Base-by-base conservation (phyloP, 257 asterid genomes). In the Gentiana dahurica region DNA sequence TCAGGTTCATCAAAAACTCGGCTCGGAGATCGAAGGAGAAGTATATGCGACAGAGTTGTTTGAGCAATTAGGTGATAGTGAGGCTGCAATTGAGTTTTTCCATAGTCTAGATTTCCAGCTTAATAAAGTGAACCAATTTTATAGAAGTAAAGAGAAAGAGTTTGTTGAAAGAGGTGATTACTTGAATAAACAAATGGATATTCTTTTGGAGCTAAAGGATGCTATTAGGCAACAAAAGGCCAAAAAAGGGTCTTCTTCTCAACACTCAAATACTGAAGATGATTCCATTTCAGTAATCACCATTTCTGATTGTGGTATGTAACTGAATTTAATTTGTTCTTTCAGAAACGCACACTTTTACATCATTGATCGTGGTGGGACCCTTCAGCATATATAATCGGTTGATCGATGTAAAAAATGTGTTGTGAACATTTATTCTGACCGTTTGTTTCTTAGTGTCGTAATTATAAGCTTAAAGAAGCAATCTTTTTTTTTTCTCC, bases 111-210 rank as follows among this genome's bases (percentile, higher is more conserved):
- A 90, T 65, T 69, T 59, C 35, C 98, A 90, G 68, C 94, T 90
- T 6, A 90, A 87, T 73, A 90, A 90, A 72, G 98, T 90, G 73
- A 90, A 87, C 68, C 85, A 80, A 44, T 90, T 90, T 61, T 90
- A 73, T 36, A 72, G 71, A 49, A 69, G 74, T 1, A 90, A 87
- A 57, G 96, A 90, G 68, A 80, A 66, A n/a, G 98, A 90, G 79
- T 84, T 87, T 56, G 68, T 84, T 9, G 98, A 87, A 38, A 75
- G 96, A 41, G 95, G 91, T 0, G 86, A 84, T 6, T 77, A 79
- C 7, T 62, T 90, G 80, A 82, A 69, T 82, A 79, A 82, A 32
- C 97, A 90, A 73, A 68, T 87, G 85, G 91, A 87, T 68, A 75
- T 87, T 36, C 97, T 90, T 39, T 34, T 72, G 35, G 83, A 87